Conservation (phyloP, 2,329 filamentous ascomycete species). For the Ophiostoma piceae region DNA sequence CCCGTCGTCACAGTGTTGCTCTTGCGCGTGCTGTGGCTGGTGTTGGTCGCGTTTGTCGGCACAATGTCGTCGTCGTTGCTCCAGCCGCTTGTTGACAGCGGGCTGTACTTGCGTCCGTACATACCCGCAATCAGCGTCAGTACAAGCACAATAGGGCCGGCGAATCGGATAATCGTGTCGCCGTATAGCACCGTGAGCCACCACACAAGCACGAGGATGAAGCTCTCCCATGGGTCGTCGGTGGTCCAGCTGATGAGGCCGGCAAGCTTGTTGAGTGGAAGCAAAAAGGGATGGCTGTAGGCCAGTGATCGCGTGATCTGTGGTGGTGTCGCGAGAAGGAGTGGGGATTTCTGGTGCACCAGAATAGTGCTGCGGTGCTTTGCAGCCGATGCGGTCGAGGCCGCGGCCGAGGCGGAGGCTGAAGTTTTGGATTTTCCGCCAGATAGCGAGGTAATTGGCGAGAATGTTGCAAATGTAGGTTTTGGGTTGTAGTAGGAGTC, state of each 20-base stretch:
- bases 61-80: slow-evolving; percentile 43
- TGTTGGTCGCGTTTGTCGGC: slow-evolving; percentile 25
- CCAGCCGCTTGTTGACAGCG: slow-evolving; percentile 79
- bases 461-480: slow-evolving; percentile 85
- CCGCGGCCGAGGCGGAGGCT: slow-evolving; percentile 29
- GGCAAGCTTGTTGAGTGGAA: slow-evolving; percentile 78
- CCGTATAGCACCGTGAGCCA: slow-evolving; percentile 86
- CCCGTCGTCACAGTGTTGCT: slow-evolving; percentile 16
- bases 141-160: slow-evolving; percentile 79
- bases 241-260: slow-evolving; percentile 92
- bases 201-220: slow-evolving; percentile 75
- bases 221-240: slow-evolving; percentile 94
- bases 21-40: slow-evolving; percentile 58
- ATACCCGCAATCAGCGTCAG: slow-evolving; percentile 78
- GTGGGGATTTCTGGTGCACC: slow-evolving; percentile 91
- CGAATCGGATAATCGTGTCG: slow-evolving; percentile 71
- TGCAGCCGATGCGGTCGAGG: slow-evolving; percentile 51
- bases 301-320: slow-evolving; percentile 90
- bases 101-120: slow-evolving; percentile 86
- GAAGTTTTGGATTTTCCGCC: slow-evolving; percentile 38
- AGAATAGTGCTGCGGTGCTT: slow-evolving; percentile 85
- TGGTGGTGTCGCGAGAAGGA: slow-evolving; percentile 87
- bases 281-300: slow-evolving; percentile 90
- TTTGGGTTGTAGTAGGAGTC: slow-evolving; percentile 37
- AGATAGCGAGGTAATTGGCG: slow-evolving; percentile 70